Conservation (phyloP, 2,329 filamentous ascomycete species). For the Aureobasidium zeae region DNA sequence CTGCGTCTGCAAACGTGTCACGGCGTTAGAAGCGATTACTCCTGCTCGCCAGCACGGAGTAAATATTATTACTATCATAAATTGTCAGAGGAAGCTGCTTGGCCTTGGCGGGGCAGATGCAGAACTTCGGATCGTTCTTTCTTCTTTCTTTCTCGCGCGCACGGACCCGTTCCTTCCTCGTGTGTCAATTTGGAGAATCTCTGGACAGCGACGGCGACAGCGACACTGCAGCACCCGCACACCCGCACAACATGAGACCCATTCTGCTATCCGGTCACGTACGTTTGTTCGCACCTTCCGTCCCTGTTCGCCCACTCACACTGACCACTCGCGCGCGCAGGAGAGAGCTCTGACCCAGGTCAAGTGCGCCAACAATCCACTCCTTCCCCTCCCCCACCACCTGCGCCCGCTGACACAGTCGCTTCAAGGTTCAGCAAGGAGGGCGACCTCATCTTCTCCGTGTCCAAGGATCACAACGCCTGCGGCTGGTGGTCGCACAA, state of each 20-base stretch:
- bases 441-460: conserved; percentile 93
- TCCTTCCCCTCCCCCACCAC: too few relatives aligned
- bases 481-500: conserved; percentile 97
- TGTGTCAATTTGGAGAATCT: too few relatives aligned
- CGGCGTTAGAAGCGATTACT: too few relatives aligned
- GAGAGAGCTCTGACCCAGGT: conserved; percentile 94
- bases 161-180: too few relatives aligned
- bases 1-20: too few relatives aligned
- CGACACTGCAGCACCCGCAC: conserved; percentile 15
- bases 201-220: conserved; percentile 1
- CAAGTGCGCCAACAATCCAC: conserved; percentile 49
- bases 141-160: too few relatives aligned
- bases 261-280: conserved; percentile 92
- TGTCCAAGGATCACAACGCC: conserved; percentile 91
- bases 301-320: background rate
- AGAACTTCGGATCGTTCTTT: too few relatives aligned
- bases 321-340: conserved; percentile 35
- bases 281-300: conserved; percentile 26
- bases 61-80: too few relatives aligned
- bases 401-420: conserved; percentile 13
- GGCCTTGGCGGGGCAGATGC: too few relatives aligned
- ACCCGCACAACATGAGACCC: conserved; percentile 69
- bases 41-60: too few relatives aligned
- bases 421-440: conserved; percentile 70
- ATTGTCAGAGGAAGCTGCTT: too few relatives aligned